Evolutionary conservation across 2,329 filamentous ascomycete species (phyloP).

Genomic region (Ophiognomonia clavigignenti-juglandacearum): DNA sequence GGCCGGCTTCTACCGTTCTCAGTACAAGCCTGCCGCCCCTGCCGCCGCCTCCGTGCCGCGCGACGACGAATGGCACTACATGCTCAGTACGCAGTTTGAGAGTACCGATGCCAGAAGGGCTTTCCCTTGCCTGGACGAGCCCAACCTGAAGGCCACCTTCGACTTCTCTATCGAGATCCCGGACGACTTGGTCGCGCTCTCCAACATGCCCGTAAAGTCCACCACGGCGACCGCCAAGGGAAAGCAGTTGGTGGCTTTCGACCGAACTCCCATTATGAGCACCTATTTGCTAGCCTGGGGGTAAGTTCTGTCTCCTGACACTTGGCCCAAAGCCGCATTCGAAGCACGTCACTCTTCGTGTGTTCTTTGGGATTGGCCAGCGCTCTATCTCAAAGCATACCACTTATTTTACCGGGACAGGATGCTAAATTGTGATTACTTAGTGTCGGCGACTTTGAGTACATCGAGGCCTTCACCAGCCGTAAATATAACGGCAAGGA

Average conservation of each 20-base stretch:
- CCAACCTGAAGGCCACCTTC: conserved; percentile 93
- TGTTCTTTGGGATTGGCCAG: too few relatives aligned
- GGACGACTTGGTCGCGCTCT: conserved; percentile 79
- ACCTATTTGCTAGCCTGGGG: conserved; percentile 91
- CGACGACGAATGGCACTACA: conserved; percentile 62
- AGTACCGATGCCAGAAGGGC: conserved; percentile 90
- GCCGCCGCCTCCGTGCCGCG: conserved; percentile 73
- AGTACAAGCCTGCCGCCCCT: conserved; percentile 77
- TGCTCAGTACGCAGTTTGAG: conserved; percentile 97
- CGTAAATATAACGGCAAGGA: conserved; percentile 87
- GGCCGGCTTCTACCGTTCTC: conserved; percentile 83
- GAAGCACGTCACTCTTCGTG: too few relatives aligned
- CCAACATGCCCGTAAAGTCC: conserved; percentile 90
- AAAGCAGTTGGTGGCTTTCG: conserved; percentile 72
- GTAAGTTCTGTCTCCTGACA: too few relatives aligned
- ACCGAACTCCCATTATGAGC: conserved; percentile 84
- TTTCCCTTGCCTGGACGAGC: conserved; percentile 98
- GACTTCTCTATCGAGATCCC: conserved; percentile 92
- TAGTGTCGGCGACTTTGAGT: conserved; percentile 97
- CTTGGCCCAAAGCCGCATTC: too few relatives aligned
- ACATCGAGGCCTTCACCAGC: conserved; percentile 85
- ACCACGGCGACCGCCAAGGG: conserved; percentile 55
- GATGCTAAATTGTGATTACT: too few relatives aligned
- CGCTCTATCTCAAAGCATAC: too few relatives aligned
- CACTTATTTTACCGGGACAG: too few relatives aligned